A percentile compares a stretch with the other conserved stretches of the same genome.
Evolutionary conservation across 441 rosid genomes (phyloP).

Genomic region (Raphanus hybrid): DNA sequence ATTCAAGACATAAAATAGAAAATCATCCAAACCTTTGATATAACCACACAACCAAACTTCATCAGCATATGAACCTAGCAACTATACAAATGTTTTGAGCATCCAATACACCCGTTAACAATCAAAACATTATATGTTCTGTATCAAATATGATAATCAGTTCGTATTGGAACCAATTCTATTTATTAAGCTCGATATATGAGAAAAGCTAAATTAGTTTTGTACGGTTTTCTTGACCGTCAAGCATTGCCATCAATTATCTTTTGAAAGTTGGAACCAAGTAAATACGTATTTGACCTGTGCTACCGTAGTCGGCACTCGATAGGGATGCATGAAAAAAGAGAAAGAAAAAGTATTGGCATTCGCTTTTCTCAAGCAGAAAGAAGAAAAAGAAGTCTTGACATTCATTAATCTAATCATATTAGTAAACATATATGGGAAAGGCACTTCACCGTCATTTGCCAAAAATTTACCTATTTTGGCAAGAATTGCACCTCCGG

Average conservation of each 20-base stretch:
- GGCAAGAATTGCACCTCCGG: background rate
- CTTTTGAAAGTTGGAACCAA: conserved; percentile 8
- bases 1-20: background rate
- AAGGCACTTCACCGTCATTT: conserved; percentile 9
- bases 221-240: background rate
- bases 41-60: background rate
- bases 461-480: conserved; percentile 11
- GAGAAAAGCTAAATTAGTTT: background rate
- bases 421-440: conserved; percentile 15
- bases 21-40: conserved; percentile 3
- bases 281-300: conserved; percentile 2
- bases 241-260: background rate
- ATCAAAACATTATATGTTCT: background rate
- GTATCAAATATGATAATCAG: background rate
- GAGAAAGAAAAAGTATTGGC: conserved; percentile 34
- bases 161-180: background rate
- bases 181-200: background rate
- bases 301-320: conserved; percentile 40
- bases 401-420: conserved; percentile 15
- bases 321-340: conserved; percentile 29
- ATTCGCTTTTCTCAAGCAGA: background rate
- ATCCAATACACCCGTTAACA: background rate
- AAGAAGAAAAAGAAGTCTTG: conserved; percentile 1
- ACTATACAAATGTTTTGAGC: background rate
- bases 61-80: background rate